Evolutionary conservation across 345 rosid genomes (phyloP).

Genomic region (Citrus unshiu): DNA sequence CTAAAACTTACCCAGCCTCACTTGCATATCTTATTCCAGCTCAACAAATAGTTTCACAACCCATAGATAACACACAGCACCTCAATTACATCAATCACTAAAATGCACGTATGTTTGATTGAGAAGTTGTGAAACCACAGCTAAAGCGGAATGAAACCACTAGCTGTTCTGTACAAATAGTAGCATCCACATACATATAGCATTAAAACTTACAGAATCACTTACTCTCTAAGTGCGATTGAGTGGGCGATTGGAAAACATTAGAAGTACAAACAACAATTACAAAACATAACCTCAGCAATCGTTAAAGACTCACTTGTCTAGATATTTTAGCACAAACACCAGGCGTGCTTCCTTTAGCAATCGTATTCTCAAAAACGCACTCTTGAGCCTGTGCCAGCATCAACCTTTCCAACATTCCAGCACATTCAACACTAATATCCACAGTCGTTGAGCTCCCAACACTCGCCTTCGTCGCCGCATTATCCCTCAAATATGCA

Average conservation of each 20-base stretch:
- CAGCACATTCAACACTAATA: constrained; percentile 78
- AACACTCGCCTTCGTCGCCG: constrained; percentile 65
- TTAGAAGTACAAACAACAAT: no score
- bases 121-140: neutral
- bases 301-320: constrained; percentile 52
- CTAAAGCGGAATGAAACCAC: neutral
- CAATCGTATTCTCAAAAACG: constrained; percentile 91
- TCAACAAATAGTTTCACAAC: neutral
- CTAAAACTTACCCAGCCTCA: neutral
- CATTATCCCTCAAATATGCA: constrained; percentile 69
- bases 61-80: neutral
- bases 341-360: constrained; percentile 96
- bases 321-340: constrained; percentile 90
- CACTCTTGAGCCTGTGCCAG: constrained; percentile 97
- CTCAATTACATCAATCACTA: neutral
- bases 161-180: neutral
- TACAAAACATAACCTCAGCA: no score
- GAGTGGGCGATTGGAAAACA: no score
- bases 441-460: constrained; percentile 81
- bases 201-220: no score
- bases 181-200: neutral
- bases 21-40: neutral
- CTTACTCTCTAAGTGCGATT: no score
- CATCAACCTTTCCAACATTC: constrained; percentile 94
- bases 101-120: neutral